phyloP scores from a whole-genome alignment of 495 filamentous ascomycete genomes.

The Neurospora sp. region DNA sequence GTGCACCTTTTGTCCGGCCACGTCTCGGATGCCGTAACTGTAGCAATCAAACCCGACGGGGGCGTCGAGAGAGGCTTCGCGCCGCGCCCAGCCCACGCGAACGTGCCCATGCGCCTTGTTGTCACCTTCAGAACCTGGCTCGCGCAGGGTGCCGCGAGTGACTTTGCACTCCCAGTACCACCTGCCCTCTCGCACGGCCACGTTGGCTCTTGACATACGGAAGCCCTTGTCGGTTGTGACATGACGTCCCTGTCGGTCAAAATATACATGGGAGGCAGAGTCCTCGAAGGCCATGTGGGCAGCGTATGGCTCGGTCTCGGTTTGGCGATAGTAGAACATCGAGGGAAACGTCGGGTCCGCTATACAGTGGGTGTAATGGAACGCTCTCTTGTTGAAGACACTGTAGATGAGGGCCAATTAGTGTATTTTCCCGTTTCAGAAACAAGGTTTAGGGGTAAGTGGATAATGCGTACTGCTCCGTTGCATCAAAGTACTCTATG shows the following conservation, averaged over 20 bases:
- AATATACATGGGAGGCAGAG: conserved; percentile 65
- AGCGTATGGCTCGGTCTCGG: conserved; percentile 71
- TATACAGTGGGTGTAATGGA: conserved; percentile 83
- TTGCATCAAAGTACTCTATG: conserved; percentile 50
- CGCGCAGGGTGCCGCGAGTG: conserved; percentile 47
- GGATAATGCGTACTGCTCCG: conserved; percentile 46
- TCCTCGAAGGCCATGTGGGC: conserved; percentile 88
- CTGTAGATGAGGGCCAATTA: conserved; percentile 30
- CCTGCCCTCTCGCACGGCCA: conserved; percentile 79
- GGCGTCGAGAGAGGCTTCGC: conserved; percentile 84
- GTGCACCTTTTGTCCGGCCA: conserved; percentile 81
- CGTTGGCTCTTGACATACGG: conserved; percentile 77
- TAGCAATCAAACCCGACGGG: conserved; percentile 95
- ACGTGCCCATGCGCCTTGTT: conserved; percentile 57
- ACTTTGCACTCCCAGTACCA: conserved; percentile 94
- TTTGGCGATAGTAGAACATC: conserved; percentile 80
- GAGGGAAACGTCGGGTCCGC: conserved; percentile 78
- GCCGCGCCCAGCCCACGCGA: conserved; percentile 78
- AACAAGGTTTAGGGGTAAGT: too few relatives aligned
- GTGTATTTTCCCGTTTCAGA: not conserved
- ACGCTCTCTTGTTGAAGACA: conserved; percentile 84
- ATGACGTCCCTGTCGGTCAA: conserved; percentile 48
- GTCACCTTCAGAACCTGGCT: conserved; percentile 24
- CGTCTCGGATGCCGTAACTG: conserved; percentile 87
- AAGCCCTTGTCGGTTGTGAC: conserved; percentile 74